phyloP scores from a whole-genome alignment of 306 rosid genomes.

The Pterocarpus santalinus region DNA sequence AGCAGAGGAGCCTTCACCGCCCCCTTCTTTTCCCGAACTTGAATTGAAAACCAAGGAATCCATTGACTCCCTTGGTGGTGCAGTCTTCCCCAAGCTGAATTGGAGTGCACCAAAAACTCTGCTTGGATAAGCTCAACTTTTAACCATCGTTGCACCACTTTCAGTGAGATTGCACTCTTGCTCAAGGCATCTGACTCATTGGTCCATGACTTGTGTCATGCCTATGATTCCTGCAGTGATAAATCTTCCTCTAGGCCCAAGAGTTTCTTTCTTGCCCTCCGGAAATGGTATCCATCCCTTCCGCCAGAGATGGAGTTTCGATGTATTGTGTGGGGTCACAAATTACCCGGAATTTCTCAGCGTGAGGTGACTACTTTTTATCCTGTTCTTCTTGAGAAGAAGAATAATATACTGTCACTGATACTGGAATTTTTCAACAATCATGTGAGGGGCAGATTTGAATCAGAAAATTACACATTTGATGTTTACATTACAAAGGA shows the following conservation, averaged over 20 bases:
- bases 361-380: conserved; percentile 83
- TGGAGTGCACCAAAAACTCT: conserved; percentile 92
- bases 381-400: conserved; percentile 63
- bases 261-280: conserved; percentile 75
- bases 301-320: conserved; percentile 85
- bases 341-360: conserved; percentile 73
- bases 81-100: conserved; percentile 81
- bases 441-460: conserved; percentile 56
- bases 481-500: conserved; percentile 70
- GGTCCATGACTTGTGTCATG: conserved; percentile 81
- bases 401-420: conserved; percentile 43
- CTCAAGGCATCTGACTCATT: conserved; percentile 81
- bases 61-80: conserved; percentile 76
- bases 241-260: conserved; percentile 62
- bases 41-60: conserved; percentile 74
- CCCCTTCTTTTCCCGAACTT: conserved; percentile 81
- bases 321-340: conserved; percentile 63
- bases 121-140: conserved; percentile 79
- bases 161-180: conserved; percentile 79
- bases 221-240: conserved; percentile 79
- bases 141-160: conserved; percentile 64
- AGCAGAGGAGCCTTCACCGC: conserved; percentile 54
- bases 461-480: conserved; percentile 70
- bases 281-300: conserved; percentile 78
- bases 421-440: conserved; percentile 59